phyloP scores from a whole-genome alignment of 345 rosid species.

The Moricandia arvensis region DNA sequence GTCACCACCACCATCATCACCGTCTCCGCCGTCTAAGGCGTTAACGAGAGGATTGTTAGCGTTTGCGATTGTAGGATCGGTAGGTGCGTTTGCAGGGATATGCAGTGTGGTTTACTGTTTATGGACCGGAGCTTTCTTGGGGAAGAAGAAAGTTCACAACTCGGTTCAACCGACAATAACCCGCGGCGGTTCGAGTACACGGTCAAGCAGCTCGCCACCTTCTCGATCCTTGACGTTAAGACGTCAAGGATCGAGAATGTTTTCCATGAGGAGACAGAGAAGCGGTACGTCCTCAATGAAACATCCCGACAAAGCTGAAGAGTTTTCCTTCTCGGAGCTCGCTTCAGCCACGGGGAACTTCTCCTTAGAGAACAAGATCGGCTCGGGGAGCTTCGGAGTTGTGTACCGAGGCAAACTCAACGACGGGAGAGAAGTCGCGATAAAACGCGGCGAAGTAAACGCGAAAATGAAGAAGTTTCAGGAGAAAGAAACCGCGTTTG shows the following conservation, averaged over 20 bases:
- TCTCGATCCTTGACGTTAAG: constrained; percentile 67
- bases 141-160: constrained; percentile 82
- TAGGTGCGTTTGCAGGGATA: constrained; percentile 63
- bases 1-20: not conserved
- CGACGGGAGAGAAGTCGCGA: constrained; percentile 85
- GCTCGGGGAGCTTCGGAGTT: constrained; percentile 85
- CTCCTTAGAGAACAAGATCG: constrained; percentile 75
- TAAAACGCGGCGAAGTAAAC: constrained; percentile 78
- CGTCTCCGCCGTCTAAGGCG: constrained; percentile 34
- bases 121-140: constrained; percentile 78
- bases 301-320: constrained; percentile 77
- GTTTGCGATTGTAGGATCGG: constrained; percentile 71
- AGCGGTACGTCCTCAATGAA: constrained; percentile 85
- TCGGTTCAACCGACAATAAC: constrained; percentile 92
- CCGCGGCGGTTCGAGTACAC: constrained; percentile 51
- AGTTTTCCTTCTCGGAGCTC: constrained; percentile 63
- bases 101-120: constrained; percentile 61
- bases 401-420: constrained; percentile 71
- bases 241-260: constrained; percentile 70
- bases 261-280: constrained; percentile 77
- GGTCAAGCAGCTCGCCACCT: constrained; percentile 55
- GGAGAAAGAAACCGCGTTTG: constrained; percentile 90
- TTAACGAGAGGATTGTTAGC: constrained; percentile 63
- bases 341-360: constrained; percentile 74
- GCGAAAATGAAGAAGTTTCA: constrained; percentile 67